Conservation (phyloP, 2,329 filamentous ascomycete species). For the Aspergillus transmontanensis region DNA sequence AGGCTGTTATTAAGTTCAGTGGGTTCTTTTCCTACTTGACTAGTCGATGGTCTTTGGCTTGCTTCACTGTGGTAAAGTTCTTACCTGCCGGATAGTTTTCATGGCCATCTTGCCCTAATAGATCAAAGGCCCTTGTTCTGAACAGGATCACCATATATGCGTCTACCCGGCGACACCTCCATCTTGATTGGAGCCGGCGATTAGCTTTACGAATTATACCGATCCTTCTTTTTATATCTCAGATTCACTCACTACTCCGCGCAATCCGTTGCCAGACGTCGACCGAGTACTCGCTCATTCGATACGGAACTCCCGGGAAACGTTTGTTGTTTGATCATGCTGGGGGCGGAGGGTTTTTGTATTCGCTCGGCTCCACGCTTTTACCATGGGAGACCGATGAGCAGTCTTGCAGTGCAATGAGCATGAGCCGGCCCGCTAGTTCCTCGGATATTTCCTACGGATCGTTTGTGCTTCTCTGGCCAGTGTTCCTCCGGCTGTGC, state of each 20-base stretch:
- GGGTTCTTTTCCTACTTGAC: constrained; percentile 89
- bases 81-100: not conserved
- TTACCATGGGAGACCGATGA: constrained; percentile 74
- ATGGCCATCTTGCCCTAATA: constrained; percentile 9
- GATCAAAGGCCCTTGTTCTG: constrained; percentile 70
- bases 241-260: constrained; percentile 72
- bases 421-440: constrained; percentile 65
- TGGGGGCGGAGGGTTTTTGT: constrained; percentile 68
- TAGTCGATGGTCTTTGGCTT: constrained; percentile 88
- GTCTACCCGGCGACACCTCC: constrained; percentile 78
- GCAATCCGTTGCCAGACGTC: constrained; percentile 92
- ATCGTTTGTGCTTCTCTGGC: constrained; percentile 69
- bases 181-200: constrained; percentile 71
- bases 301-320: constrained; percentile 69
- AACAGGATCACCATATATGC: constrained; percentile 95
- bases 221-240: constrained; percentile 68
- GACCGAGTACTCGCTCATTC: constrained; percentile 67
- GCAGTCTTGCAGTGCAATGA: constrained; percentile 72
- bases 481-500: constrained; percentile 55
- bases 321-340: constrained; percentile 70
- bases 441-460: constrained; percentile 65
- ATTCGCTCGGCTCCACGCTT: constrained; percentile 70
- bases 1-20: constrained; percentile 68
- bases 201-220: constrained; percentile 71
- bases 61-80: constrained; percentile 70